Percentiles rank a stretch among this genome's conserved stretches.
phyloP scores from a whole-genome alignment of 306 rosid genomes.

The Dalbergia cultrata region DNA sequence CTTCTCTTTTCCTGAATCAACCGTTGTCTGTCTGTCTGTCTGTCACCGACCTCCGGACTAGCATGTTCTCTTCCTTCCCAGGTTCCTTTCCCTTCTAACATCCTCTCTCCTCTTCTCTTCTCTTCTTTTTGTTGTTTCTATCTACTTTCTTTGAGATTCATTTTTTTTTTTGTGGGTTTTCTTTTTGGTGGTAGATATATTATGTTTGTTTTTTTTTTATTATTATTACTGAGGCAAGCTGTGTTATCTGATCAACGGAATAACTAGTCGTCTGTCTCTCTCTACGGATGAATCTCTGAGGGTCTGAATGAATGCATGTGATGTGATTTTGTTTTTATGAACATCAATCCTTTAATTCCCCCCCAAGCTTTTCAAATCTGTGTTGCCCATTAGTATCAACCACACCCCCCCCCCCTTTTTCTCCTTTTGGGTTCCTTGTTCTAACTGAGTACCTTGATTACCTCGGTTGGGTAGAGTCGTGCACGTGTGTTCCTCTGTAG shows the following conservation, averaged over 20 bases:
- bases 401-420: neutral
- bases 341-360: neutral
- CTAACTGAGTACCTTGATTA: conserved; percentile 16
- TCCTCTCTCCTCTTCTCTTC: neutral
- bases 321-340: neutral
- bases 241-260: conserved; percentile 14
- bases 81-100: conserved; percentile 33
- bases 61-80: conserved; percentile 51
- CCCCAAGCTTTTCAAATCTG: neutral
- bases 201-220: too few species aligned
- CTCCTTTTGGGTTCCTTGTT: neutral
- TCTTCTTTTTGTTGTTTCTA: neutral
- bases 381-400: neutral
- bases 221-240: neutral
- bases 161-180: neutral
- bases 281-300: neutral
- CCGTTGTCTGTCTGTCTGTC: neutral
- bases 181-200: neutral
- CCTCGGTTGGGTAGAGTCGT: conserved; percentile 1
- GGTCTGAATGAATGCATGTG: neutral
- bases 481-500: neutral
- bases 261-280: neutral
- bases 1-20: neutral
- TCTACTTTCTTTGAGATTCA: neutral
- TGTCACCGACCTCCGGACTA: conserved; percentile 19